Conservation (phyloP, 2,329 filamentous ascomycete genomes). For the Macroventuria anomochaeta region DNA sequence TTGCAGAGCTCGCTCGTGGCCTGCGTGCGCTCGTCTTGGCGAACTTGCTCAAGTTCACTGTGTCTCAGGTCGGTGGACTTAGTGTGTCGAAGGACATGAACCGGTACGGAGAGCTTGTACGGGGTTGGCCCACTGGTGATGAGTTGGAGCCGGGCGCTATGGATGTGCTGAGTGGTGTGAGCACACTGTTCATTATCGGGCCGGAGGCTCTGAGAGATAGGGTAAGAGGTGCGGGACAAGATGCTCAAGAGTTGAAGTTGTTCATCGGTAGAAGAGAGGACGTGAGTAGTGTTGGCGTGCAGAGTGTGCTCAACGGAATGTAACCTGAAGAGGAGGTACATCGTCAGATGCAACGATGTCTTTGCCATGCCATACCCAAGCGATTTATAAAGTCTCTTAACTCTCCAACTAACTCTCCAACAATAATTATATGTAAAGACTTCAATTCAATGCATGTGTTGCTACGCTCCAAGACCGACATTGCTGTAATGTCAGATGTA, state of each 20-base stretch:
- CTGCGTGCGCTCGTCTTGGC: conserved; percentile 82
- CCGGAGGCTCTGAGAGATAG: conserved; percentile 60
- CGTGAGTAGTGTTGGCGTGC: conserved; percentile 78
- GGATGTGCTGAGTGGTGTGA: conserved; percentile 90
- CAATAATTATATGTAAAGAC: background rate
- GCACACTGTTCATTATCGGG: conserved; percentile 93
- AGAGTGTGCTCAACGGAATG: conserved; percentile 72
- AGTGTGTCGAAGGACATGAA: conserved; percentile 97
- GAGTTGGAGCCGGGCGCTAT: conserved; percentile 63
- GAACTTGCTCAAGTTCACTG: conserved; percentile 92
- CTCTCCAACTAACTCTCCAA: background rate
- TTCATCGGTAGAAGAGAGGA: conserved; percentile 89
- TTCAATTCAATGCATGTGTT: background rate
- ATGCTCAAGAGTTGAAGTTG: conserved; percentile 69
- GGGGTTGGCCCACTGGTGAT: conserved; percentile 75
- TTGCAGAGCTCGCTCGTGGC: conserved; percentile 81
- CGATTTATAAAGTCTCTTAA: background rate
- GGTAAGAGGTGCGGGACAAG: conserved; percentile 54
- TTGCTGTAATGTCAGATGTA: background rate
- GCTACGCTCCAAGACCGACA: background rate
- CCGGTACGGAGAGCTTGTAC: conserved; percentile 85
- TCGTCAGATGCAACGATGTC: background rate
- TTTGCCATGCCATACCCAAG: background rate
- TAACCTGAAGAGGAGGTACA: background rate
- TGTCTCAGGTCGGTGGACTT: conserved; percentile 90